Base-by-base conservation (phyloP, 805 yeast species). In the Saccharomycopsis lassenensis region DNA sequence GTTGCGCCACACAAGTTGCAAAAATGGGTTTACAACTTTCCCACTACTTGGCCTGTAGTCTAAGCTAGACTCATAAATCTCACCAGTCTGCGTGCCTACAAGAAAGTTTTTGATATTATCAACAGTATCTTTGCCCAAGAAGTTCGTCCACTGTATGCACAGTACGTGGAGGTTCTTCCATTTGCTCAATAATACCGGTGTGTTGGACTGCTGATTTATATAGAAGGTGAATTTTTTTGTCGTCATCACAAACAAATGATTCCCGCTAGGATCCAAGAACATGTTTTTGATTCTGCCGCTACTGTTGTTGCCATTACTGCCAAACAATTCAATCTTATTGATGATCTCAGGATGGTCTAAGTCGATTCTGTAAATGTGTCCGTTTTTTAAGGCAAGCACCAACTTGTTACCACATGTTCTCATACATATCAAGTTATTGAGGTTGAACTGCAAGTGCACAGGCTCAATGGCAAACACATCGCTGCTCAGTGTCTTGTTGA, bases 271-370 rank as follows among this genome's bases (percentile, higher is more conserved):
- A 48, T 74, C 80, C 30, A 67, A 52, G 47, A 57, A 74, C 1
- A 72, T 54, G 25, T 52, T 47, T 16, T 49, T 51, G 14, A 63
- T 54, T 12, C 50, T 52, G 7, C 43, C 46, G 10, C 41, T 32
- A 11, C 31, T 23, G 20, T 41, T 35, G 3, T 51, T 24, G 4
- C 48, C 52, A 1, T 20, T 14, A 32, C 24, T n/a, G 25, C 35
- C 28, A 20, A 36, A 39, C 11, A 65, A 41, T 8, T 52, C 54
- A n/a, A 62, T 49, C 17, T 54, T 57, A 28, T 62, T 65, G 4
- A 81, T 76, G 5, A 61, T 62, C 24, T 77, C 72, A 1, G 91
- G 91, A 33, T 64, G 63, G 34, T 72, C 75, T 44, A 81, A 56
- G 46, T 79, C 74, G 22, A 82, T 78, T n/a, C 79, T 56, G 45